phyloP scores from a whole-genome alignment of 1,139 yeast genomes.

The Scheffersomyces stambukii region DNA sequence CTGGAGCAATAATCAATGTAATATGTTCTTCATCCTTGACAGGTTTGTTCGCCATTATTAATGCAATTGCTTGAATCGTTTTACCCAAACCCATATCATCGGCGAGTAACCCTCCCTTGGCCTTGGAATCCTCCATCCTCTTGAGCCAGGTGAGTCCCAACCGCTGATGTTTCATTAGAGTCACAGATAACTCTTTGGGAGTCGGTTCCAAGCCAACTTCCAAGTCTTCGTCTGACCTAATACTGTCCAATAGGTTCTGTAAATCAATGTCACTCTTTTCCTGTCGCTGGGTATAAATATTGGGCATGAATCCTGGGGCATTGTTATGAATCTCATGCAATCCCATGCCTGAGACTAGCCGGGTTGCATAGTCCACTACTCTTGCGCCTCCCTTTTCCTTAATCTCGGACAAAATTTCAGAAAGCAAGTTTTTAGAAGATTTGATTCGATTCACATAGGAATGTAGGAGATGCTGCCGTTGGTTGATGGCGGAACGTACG shows the following conservation, averaged over 20 bases:
- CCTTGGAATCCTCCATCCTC: slow-evolving; percentile 55
- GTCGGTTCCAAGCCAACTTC: slow-evolving; percentile 50
- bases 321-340: too few relatives aligned
- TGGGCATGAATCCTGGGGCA: too few relatives aligned
- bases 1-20: slow-evolving; percentile 78
- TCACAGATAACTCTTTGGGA: slow-evolving; percentile 64
- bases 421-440: too few relatives aligned
- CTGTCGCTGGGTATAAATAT: too few relatives aligned
- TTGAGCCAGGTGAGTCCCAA: slow-evolving; percentile 81
- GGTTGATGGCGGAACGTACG: too few relatives aligned
- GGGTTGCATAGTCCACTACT: too few relatives aligned
- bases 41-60: slow-evolving; percentile 56
- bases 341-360: too few relatives aligned
- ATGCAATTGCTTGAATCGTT: slow-evolving; percentile 75
- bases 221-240: slow-evolving; percentile 57
- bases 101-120: slow-evolving; percentile 78
- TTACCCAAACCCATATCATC: slow-evolving; percentile 97
- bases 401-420: too few relatives aligned
- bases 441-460: too few relatives aligned
- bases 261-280: slow-evolving; percentile 27
- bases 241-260: slow-evolving; percentile 57
- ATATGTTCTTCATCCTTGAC: slow-evolving; percentile 27
- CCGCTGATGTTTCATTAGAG: slow-evolving; percentile 77
- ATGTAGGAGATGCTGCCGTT: too few relatives aligned
- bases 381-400: too few relatives aligned